Evolutionary conservation across 1,284 basidiomycete genomes (phyloP).

Genomic region (Mycena sp.): DNA sequence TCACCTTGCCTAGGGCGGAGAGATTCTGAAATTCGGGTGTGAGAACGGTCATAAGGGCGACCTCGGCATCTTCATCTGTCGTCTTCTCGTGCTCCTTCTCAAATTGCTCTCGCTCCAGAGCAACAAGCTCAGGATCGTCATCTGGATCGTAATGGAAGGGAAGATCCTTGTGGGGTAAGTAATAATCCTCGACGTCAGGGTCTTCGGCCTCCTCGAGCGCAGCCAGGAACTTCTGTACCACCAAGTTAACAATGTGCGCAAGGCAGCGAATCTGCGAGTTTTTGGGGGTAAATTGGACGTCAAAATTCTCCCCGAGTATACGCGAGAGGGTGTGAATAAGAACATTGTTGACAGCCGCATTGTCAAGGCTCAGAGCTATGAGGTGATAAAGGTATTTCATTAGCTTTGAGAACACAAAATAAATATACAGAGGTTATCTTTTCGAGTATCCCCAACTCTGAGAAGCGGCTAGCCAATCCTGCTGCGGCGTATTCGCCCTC

Average conservation of each 20-base stretch:
- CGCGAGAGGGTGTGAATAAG: constrained; percentile 32
- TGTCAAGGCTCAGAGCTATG: constrained; percentile 41
- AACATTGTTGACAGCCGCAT: constrained; percentile 43
- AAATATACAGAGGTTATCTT: neutral
- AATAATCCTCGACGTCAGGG: constrained; percentile 42
- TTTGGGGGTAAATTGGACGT: constrained; percentile 3
- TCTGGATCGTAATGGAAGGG: too few species aligned
- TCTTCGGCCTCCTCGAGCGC: constrained; percentile 42
- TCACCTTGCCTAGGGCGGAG: too few species aligned
- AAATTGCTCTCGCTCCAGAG: too few species aligned
- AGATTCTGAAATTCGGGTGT: too few species aligned
- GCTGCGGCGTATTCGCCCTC: constrained; percentile 17
- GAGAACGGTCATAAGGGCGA: too few species aligned
- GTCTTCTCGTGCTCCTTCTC: too few species aligned
- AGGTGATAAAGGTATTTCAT: constrained; percentile 33
- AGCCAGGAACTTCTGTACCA: constrained; percentile 39
- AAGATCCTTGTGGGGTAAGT: constrained; percentile 35
- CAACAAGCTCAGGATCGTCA: too few species aligned
- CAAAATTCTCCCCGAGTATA: constrained; percentile 28
- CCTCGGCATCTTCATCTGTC: too few species aligned
- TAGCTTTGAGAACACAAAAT: neutral
- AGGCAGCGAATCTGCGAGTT: too few species aligned
- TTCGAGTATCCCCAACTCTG: neutral
- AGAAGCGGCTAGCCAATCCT: neutral
- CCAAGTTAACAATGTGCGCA: too few species aligned